A percentile compares a stretch with the other conserved stretches of the same genome.
These are phyloP conservation scores for Fusarium sp. DNA, from an alignment of 2,329 filamentous ascomycete species.

Conservation along the genomic window DNA sequence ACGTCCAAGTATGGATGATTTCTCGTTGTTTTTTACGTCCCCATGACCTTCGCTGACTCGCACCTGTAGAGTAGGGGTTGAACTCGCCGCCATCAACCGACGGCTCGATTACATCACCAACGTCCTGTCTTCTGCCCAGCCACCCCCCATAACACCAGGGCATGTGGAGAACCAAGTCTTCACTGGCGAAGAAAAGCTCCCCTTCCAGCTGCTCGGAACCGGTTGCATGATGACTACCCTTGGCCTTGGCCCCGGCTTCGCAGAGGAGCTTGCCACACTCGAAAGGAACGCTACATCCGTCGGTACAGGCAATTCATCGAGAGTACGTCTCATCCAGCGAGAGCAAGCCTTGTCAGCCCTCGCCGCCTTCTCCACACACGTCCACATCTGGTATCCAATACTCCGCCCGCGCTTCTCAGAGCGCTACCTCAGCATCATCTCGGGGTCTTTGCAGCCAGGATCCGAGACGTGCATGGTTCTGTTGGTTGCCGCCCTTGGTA, in stretches of 20 bases:
- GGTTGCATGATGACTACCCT: background rate
- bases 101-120: background rate
- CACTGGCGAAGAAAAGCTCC: background rate
- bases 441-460: background rate
- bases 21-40: background rate
- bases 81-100: background rate
- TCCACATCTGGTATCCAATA: slow-evolving; percentile 15
- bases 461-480: background rate
- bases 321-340: slow-evolving; percentile 7
- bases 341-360: slow-evolving; percentile 11
- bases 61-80: background rate
- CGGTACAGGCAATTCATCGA: background rate
- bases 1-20: background rate
- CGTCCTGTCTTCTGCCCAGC: background rate
- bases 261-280: background rate
- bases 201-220: background rate
- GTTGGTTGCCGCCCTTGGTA: background rate
- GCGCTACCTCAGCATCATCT: background rate
- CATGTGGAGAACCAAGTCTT: background rate
- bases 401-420: background rate
- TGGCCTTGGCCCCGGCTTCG: background rate
- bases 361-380: slow-evolving; percentile 12
- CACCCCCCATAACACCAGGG: background rate
- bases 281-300: background rate
- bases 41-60: background rate